A percentile compares a stretch with the other conserved stretches of the same genome.
Conservation (phyloP, 1,284 basidiomycete genomes). For the Ganoderma leucocontextum region DNA sequence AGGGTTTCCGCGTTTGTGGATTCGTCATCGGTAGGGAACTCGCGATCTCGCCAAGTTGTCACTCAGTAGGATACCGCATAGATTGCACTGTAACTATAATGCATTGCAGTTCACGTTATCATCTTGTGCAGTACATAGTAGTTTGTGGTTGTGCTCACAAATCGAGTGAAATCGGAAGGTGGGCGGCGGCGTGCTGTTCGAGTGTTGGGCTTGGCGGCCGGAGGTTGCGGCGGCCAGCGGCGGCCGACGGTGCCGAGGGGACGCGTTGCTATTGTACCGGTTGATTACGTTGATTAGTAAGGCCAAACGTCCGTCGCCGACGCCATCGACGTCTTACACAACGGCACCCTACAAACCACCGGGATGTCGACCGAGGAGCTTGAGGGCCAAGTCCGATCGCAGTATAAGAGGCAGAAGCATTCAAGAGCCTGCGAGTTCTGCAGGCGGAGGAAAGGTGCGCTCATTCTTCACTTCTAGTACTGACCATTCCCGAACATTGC, state of each 20-base stretch:
- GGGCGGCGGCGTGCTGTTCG: no score
- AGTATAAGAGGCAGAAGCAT: conserved; percentile 10
- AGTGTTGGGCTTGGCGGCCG: no score
- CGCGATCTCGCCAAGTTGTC: no score
- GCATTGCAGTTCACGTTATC: no score
- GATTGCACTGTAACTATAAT: no score
- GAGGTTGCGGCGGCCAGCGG: neutral
- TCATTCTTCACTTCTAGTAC: neutral
- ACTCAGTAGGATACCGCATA: no score
- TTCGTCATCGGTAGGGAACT: no score
- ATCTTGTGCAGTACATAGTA: no score
- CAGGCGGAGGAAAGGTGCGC: conserved; percentile 75
- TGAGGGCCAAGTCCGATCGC: no score
- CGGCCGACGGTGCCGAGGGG: neutral
- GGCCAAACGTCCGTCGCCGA: neutral
- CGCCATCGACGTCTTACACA: neutral
- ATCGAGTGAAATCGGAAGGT: no score
- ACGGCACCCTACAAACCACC: neutral
- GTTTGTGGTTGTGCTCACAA: no score
- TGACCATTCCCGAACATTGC: neutral
- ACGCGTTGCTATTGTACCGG: neutral
- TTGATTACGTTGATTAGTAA: neutral
- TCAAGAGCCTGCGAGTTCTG: conserved; percentile 80
- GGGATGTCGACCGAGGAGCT: neutral
- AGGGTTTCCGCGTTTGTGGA: no score